These are phyloP conservation scores for Quercus phellos DNA, from an alignment of 331 rosid genomes.

Conservation along the genomic window DNA sequence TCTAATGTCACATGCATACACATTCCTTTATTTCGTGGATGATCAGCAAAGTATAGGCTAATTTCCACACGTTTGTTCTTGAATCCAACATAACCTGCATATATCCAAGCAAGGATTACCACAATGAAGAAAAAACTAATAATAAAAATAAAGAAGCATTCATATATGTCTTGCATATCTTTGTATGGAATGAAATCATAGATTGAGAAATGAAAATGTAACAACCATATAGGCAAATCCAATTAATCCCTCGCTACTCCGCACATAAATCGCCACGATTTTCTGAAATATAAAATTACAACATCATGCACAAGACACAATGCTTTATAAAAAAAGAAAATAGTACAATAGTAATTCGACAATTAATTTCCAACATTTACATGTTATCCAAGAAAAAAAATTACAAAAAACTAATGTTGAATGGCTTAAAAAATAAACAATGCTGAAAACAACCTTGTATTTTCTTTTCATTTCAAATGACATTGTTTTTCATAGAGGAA, in stretches of 20 bases:
- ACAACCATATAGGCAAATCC: not conserved
- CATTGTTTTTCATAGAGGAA: too few relatives aligned
- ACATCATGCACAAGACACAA: not conserved
- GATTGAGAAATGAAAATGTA: not conserved
- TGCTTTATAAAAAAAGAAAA: not conserved
- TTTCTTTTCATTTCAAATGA: too few relatives aligned
- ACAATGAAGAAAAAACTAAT: not conserved
- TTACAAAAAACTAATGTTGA: too few relatives aligned
- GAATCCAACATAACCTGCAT: conserved; percentile 66
- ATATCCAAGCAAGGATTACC: conserved; percentile 1
- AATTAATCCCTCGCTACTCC: conserved; percentile 28
- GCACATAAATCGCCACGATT: conserved; percentile 26
- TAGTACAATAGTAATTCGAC: not conserved
- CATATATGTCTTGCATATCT: not conserved
- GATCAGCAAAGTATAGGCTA: conserved; percentile 30
- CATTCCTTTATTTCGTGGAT: conserved; percentile 26
- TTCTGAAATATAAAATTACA: conserved; percentile 21
- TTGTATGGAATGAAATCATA: not conserved
- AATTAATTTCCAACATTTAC: not conserved
- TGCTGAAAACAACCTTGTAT: too few relatives aligned
- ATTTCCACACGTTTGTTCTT: conserved; percentile 35
- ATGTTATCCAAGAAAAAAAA: not conserved
- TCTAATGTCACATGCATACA: conserved; percentile 28
- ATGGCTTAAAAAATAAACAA: too few relatives aligned
- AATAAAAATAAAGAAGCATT: not conserved